A percentile compares a stretch with the other conserved stretches of the same genome.
These are phyloP conservation scores for Pichia sp. DNA, from an alignment of 1,139 yeast genomes.

Conservation along the genomic window DNA sequence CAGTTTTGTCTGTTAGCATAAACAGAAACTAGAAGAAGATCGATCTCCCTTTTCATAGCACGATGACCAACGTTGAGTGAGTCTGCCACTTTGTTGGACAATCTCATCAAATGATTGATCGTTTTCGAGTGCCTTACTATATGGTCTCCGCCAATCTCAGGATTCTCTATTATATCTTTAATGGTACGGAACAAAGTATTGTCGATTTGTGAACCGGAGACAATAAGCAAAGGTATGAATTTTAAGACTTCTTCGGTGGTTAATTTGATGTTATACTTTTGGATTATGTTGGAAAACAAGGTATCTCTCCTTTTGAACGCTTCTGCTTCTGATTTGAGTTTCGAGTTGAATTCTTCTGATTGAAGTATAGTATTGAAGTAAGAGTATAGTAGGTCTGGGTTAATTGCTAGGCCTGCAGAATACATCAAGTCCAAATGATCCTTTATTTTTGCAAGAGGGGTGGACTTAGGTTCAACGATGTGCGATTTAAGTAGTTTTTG, in stretches of 20 bases:
- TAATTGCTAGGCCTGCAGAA: slow-evolving; percentile 26
- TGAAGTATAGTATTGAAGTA: slow-evolving; percentile 25
- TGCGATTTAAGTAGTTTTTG: slow-evolving; percentile 26
- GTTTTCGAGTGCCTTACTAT: slow-evolving; percentile 16
- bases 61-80: slow-evolving; percentile 21
- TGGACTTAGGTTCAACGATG: slow-evolving; percentile 18
- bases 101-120: slow-evolving; percentile 23
- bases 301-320: slow-evolving; percentile 22
- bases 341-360: slow-evolving; percentile 26
- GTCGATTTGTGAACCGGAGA: slow-evolving; percentile 27
- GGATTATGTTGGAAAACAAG: slow-evolving; percentile 17
- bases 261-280: slow-evolving; percentile 21
- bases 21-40: slow-evolving; percentile 34
- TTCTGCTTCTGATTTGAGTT: slow-evolving; percentile 8
- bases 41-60: slow-evolving; percentile 22
- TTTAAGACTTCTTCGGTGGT: slow-evolving; percentile 18
- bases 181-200: slow-evolving; percentile 26
- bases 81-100: slow-evolving; percentile 20
- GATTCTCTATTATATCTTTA: slow-evolving; percentile 14
- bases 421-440: slow-evolving; percentile 27
- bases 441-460: slow-evolving; percentile 21
- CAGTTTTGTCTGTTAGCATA: slow-evolving; percentile 38
- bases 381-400: slow-evolving; percentile 20
- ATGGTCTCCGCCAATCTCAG: slow-evolving; percentile 19
- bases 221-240: slow-evolving; percentile 24